phyloP scores from a whole-genome alignment of 768 basidiomycete species.

The Trametes cinnabarina region DNA sequence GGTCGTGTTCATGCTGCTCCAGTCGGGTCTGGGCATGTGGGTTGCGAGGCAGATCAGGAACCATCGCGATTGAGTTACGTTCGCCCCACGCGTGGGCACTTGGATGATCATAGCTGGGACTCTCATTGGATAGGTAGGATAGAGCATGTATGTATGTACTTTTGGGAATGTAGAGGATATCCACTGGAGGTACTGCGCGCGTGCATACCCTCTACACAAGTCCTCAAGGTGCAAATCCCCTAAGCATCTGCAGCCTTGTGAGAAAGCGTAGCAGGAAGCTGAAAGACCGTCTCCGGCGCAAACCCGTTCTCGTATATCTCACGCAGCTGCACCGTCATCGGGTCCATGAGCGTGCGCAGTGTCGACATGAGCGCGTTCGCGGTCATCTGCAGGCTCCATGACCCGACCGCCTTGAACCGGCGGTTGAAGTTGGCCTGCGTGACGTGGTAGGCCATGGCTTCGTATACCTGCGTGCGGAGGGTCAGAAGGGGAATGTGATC shows the following conservation, averaged over 20 bases:
- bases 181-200: neutral
- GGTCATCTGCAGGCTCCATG: constrained; percentile 95
- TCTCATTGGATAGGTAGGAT: neutral
- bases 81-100: neutral
- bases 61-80: constrained; percentile 19
- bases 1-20: constrained; percentile 24
- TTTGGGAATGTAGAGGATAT: neutral
- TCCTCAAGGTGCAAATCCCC: no score
- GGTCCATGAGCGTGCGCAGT: constrained; percentile 74
- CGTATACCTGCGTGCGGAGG: constrained; percentile 59
- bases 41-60: constrained; percentile 22
- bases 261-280: neutral
- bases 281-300: constrained; percentile 9
- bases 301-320: constrained; percentile 31
- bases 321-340: constrained; percentile 38
- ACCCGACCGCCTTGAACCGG: constrained; percentile 83
- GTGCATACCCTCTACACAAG: no score
- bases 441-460: constrained; percentile 94
- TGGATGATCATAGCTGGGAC: neutral
- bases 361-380: constrained; percentile 82
- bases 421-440: constrained; percentile 86
- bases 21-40: constrained; percentile 19
- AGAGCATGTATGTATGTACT: neutral
- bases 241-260: neutral
- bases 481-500: neutral